Evolutionary conservation across 2,329 filamentous ascomycete species (phyloP).

Genomic region (Grosmannia penicillata): DNA sequence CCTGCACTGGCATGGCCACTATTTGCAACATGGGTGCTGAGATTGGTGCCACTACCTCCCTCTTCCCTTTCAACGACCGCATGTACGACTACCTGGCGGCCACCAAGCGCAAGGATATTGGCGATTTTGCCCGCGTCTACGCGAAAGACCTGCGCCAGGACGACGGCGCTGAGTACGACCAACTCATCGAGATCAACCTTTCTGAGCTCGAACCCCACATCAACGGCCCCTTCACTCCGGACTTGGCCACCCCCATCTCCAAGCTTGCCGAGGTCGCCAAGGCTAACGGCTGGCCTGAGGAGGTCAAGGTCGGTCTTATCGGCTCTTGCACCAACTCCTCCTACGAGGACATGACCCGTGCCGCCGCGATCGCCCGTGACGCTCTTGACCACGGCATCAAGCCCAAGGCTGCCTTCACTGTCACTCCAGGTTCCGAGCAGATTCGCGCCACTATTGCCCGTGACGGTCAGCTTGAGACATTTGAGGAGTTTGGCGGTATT

Average conservation of each 20-base stretch:
- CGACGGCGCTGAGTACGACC: slow-evolving; percentile 84
- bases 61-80: slow-evolving; percentile 96
- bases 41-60: slow-evolving; percentile 74
- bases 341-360: slow-evolving; percentile 83
- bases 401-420: slow-evolving; percentile 83
- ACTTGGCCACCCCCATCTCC: slow-evolving; percentile 93
- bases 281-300: slow-evolving; percentile 89
- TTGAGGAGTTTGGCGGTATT: slow-evolving; percentile 91
- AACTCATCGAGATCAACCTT: slow-evolving; percentile 92
- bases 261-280: slow-evolving; percentile 93
- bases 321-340: slow-evolving; percentile 94
- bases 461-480: slow-evolving; percentile 82
- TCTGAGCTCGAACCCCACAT: slow-evolving; percentile 92
- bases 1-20: slow-evolving; percentile 77
- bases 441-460: slow-evolving; percentile 85
- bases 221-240: slow-evolving; percentile 97
- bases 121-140: slow-evolving; percentile 76
- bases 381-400: slow-evolving; percentile 87
- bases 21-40: slow-evolving; percentile 61
- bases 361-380: slow-evolving; percentile 80
- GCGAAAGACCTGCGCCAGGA: slow-evolving; percentile 77
- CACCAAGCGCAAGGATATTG: slow-evolving; percentile 82
- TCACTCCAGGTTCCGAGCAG: slow-evolving; percentile 94
- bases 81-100: slow-evolving; percentile 93
- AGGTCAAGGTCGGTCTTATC: slow-evolving; percentile 92